Evolutionary conservation across 2,329 filamentous ascomycete genomes (phyloP).

Genomic region (Graphiopsis chlorocephala): DNA sequence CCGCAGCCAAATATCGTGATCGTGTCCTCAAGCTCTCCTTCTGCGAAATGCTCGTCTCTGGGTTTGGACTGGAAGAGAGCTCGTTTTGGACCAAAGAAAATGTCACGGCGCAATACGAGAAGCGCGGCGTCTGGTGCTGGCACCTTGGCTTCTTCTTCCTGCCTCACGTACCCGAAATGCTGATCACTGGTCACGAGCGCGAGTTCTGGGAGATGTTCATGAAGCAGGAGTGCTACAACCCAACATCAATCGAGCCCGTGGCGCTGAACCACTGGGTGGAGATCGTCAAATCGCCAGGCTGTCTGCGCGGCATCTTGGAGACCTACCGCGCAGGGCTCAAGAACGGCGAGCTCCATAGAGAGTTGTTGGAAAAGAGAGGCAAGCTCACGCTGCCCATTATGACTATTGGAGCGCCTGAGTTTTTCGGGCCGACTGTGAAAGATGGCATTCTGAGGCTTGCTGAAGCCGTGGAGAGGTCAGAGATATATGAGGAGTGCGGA

Average conservation of each 20-base stretch:
- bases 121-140: constrained; percentile 38
- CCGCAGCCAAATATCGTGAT: constrained; percentile 33
- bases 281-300: constrained; percentile 33
- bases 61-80: constrained; percentile 33
- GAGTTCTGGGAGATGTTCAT: constrained; percentile 43
- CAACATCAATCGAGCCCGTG: constrained; percentile 34
- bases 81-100: constrained; percentile 34
- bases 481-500: constrained; percentile 37
- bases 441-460: constrained; percentile 33
- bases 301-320: constrained; percentile 35
- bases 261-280: constrained; percentile 35
- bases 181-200: constrained; percentile 38
- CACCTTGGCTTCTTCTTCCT: constrained; percentile 37
- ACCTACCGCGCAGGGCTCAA: constrained; percentile 36
- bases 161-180: constrained; percentile 40
- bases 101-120: constrained; percentile 32
- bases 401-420: constrained; percentile 37
- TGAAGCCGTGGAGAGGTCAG: constrained; percentile 29
- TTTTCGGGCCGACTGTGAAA: constrained; percentile 35
- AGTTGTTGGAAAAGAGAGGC: constrained; percentile 25
- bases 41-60: constrained; percentile 37
- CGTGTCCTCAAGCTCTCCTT: constrained; percentile 33
- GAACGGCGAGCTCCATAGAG: constrained; percentile 33
- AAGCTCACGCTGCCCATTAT: constrained; percentile 34
- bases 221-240: constrained; percentile 41